These are phyloP conservation scores for Zarea fungicola DNA, from an alignment of 2,329 filamentous ascomycete species.

Conservation along the genomic window DNA sequence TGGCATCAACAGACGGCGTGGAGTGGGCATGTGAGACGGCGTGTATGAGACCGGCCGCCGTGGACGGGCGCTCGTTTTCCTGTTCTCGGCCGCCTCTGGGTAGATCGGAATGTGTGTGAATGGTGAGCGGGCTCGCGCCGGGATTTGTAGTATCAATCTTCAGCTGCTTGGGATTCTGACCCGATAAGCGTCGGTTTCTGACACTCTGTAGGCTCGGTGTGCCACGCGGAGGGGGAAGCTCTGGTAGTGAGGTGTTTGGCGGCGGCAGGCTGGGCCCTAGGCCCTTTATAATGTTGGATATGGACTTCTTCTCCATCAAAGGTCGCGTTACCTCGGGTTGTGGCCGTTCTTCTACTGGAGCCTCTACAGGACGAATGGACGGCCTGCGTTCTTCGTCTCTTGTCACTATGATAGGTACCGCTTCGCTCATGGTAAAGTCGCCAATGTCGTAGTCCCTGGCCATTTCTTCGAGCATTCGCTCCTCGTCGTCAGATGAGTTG, in stretches of 20 bases:
- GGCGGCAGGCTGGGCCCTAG: conserved; percentile 37
- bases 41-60: not conserved
- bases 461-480: conserved; percentile 80
- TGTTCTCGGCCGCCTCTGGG: not conserved
- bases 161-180: conserved; percentile 72
- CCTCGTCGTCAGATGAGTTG: conserved; percentile 65
- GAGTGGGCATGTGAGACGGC: conserved; percentile 2
- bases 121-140: conserved; percentile 18
- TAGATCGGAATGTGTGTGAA: not conserved
- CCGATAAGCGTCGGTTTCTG: conserved; percentile 72
- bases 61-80: conserved; percentile 3
- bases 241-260: conserved; percentile 42
- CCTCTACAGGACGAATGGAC: conserved; percentile 51
- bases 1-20: conserved; percentile 12
- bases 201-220: conserved; percentile 47
- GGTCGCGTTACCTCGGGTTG: conserved; percentile 56
- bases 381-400: conserved; percentile 39
- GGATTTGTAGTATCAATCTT: conserved; percentile 72
- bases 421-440: conserved; percentile 64
- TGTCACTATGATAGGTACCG: conserved; percentile 40
- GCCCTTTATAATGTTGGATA: conserved; percentile 17
- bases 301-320: conserved; percentile 54
- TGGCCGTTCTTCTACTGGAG: conserved; percentile 39
- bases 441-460: conserved; percentile 77
- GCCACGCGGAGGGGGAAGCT: conserved; percentile 33